phyloP scores from a whole-genome alignment of 257 asterid species.

The Craterostigma plantagineum region DNA sequence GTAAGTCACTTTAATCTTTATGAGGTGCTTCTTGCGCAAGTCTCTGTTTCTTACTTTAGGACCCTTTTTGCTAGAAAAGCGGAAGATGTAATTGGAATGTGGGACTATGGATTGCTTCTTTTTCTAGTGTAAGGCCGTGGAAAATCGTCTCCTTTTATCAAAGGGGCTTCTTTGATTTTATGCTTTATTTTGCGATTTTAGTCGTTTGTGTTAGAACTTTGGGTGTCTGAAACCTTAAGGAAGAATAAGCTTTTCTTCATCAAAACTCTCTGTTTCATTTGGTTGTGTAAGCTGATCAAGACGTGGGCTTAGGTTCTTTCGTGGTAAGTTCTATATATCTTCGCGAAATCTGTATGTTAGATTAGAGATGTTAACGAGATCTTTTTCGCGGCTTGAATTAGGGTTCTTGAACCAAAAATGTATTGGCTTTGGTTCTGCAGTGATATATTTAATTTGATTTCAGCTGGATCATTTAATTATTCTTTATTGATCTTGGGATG shows the following conservation, averaged over 20 bases:
- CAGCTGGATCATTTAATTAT: too few relatives aligned
- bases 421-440: background rate
- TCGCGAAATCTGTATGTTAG: too few relatives aligned
- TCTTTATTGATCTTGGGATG: conserved; percentile 11
- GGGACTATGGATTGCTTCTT: background rate
- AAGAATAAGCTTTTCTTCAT: conserved; percentile 23
- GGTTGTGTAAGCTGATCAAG: conserved; percentile 25
- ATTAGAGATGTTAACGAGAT: background rate
- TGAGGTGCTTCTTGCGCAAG: conserved; percentile 4
- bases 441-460: too few relatives aligned
- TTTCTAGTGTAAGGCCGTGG: conserved; percentile 2
- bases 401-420: too few relatives aligned
- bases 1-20: conserved; percentile 9
- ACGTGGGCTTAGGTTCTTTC: conserved; percentile 19
- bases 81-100: background rate
- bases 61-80: too few relatives aligned
- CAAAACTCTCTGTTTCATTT: conserved; percentile 6
- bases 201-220: conserved; percentile 15
- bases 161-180: conserved; percentile 14
- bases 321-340: background rate
- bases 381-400: background rate
- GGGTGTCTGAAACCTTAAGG: conserved; percentile 39
- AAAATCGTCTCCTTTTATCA: conserved; percentile 10
- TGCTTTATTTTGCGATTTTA: conserved; percentile 20
- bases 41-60: background rate